Percentiles rank a stretch among this genome's conserved stretches.
These are phyloP conservation scores for Sporothrix brunneoviolacea DNA, from an alignment of 2,329 filamentous ascomycete species.

Conservation along the genomic window DNA sequence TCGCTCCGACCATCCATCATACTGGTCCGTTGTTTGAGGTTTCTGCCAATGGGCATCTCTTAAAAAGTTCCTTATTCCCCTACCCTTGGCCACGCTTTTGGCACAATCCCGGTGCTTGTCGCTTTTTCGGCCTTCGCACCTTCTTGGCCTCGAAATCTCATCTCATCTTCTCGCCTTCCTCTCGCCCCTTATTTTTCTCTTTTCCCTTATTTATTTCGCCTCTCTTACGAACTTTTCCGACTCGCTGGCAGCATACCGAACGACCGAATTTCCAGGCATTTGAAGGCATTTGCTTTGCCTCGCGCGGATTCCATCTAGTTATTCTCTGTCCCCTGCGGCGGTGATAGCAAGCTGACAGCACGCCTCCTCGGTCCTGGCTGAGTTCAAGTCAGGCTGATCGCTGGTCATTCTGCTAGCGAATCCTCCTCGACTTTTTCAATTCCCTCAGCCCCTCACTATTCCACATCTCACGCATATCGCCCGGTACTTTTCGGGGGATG, in stretches of 20 bases:
- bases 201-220: neutral
- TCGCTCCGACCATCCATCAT: neutral
- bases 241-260: neutral
- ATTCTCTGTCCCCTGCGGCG: neutral
- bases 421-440: neutral
- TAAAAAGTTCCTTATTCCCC: neutral
- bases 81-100: neutral
- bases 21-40: slow-evolving; percentile 7
- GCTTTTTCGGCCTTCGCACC: neutral
- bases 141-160: neutral
- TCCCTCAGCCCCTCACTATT: neutral
- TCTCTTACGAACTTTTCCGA: neutral
- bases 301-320: neutral
- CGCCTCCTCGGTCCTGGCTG: neutral
- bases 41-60: neutral
- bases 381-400: neutral
- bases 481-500: too few relatives aligned
- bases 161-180: neutral
- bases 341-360: neutral
- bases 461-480: neutral
- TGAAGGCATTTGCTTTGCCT: neutral
- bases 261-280: neutral
- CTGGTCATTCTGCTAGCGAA: neutral
- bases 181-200: neutral
- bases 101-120: neutral